Evolutionary conservation across 495 filamentous ascomycete species (phyloP), one percentile per base, ranked within the genome.

Genomic region (Penicillium lividum): DNA sequence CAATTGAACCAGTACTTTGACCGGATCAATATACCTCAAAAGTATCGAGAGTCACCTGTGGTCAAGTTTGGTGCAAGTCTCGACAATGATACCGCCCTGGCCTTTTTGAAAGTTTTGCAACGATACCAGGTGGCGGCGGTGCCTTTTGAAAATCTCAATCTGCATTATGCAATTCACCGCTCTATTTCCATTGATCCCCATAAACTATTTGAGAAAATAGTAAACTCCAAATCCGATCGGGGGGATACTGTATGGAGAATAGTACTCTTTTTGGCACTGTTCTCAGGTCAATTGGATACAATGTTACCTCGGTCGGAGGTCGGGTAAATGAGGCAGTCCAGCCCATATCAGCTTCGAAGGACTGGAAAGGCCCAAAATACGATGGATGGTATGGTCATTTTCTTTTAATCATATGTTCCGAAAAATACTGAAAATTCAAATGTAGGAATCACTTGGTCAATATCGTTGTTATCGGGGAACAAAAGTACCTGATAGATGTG

Each of bases 181-280:
- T 18, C 16, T 10, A 36, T 52, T 38, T 52, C 50, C 5, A 52
- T 52, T 38, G 50, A 52, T 52, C 33, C 9, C n/a, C 50, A 52
- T 13, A 40, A 52, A 31, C 33, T 53, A 15, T 90, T 80, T 62
- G 47, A 74, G 5, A 90, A 90, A 73, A 82, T 91, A 25, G 81
- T 89, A 15, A 60, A 62, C 29, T 70, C 73, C 45, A 76, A 77
- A 25, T 29, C 48, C 33, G 36, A 44, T 27, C 66, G 81, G n/a
- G 89, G 9, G 88, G 89, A 0, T 88, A 88, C 60, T 90, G 88
- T 69, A 87, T 91, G 84, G 89, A 91, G 60, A 80, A 81, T 60
- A 90, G 84, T 63, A 68, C 68, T 33, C 75, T 89, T 36, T 88
- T 90, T 25, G 81, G 77, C 33, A 76, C 74, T 6, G 74, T 90